A percentile compares a stretch with the other conserved stretches of the same genome.
Evolutionary conservation across 2,329 filamentous ascomycete genomes (phyloP).

Genomic region (Blumeriella jaapii): DNA sequence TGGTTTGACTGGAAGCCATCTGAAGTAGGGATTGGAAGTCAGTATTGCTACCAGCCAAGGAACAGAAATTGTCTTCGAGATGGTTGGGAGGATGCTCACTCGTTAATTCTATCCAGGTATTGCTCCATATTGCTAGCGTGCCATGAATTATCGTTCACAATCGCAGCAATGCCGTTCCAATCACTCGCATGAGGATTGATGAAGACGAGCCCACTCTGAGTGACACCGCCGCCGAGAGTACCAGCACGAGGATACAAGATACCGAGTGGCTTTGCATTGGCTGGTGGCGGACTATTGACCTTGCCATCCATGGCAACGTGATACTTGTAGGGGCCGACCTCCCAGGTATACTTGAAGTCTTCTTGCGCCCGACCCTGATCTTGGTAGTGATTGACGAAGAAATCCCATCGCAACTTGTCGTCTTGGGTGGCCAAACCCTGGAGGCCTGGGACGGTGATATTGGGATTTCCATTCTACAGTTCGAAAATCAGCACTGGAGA

Average conservation of each 20-base stretch:
- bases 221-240: slow-evolving; percentile 24
- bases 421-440: slow-evolving; percentile 37
- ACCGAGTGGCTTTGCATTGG: slow-evolving; percentile 18
- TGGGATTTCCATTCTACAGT: slow-evolving; percentile 9
- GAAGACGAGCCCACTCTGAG: slow-evolving; percentile 20
- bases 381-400: slow-evolving; percentile 23
- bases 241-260: slow-evolving; percentile 25
- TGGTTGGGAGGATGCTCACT: slow-evolving; percentile 6
- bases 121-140: slow-evolving; percentile 15
- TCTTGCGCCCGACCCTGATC: slow-evolving; percentile 8
- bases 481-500: not conserved
- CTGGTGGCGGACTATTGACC: too few species aligned
- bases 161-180: slow-evolving; percentile 13
- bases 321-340: slow-evolving; percentile 17
- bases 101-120: slow-evolving; percentile 15
- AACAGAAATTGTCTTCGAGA: slow-evolving; percentile 8
- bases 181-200: slow-evolving; percentile 17
- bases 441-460: slow-evolving; percentile 34
- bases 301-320: slow-evolving; percentile 19
- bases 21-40: too few species aligned
- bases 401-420: slow-evolving; percentile 37
- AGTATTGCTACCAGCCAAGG: too few species aligned
- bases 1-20: too few species aligned
- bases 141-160: slow-evolving; percentile 22
- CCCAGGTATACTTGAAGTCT: slow-evolving; percentile 26